Conservation (phyloP, 2,329 filamentous ascomycete species). For the Talaromyces sp. region DNA sequence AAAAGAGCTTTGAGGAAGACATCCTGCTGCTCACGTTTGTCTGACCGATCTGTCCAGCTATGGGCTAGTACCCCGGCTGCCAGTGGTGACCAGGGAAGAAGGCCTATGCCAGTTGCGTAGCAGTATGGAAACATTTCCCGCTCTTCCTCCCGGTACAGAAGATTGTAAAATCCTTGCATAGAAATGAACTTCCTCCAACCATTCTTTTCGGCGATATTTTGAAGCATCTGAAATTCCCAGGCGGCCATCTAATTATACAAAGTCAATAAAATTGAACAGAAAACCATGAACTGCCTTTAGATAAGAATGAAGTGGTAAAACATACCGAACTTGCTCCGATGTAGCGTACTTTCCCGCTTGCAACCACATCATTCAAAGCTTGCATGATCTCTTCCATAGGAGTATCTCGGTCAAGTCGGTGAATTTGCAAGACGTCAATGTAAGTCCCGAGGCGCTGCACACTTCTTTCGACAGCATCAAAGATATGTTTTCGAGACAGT, state of each 20-base stretch:
- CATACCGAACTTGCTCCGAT: neutral
- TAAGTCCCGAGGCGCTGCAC: neutral
- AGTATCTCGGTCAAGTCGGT: neutral
- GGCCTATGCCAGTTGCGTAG: neutral
- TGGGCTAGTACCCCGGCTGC: constrained; percentile 23
- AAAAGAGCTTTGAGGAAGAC: neutral
- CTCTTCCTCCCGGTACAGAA: neutral
- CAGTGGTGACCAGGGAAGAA: constrained; percentile 24
- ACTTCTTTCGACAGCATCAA: neutral
- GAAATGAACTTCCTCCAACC: neutral
- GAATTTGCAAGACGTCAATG: neutral
- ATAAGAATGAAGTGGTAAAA: too few relatives aligned
- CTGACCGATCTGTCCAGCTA: neutral
- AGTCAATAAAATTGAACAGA: too few relatives aligned
- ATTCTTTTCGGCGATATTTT: neutral
- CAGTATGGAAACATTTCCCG: neutral
- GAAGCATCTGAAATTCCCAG: neutral
- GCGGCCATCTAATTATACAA: neutral
- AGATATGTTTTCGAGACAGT: neutral
- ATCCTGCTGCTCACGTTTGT: neutral
- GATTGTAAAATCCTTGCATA: neutral
- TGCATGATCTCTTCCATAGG: neutral
- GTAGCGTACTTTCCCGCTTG: neutral
- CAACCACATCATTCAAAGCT: neutral
- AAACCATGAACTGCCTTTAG: too few relatives aligned